Percentiles rank a stretch among this genome's conserved stretches.
Conservation (phyloP, 495 filamentous ascomycete species). For the Neurospora tetraspora region DNA sequence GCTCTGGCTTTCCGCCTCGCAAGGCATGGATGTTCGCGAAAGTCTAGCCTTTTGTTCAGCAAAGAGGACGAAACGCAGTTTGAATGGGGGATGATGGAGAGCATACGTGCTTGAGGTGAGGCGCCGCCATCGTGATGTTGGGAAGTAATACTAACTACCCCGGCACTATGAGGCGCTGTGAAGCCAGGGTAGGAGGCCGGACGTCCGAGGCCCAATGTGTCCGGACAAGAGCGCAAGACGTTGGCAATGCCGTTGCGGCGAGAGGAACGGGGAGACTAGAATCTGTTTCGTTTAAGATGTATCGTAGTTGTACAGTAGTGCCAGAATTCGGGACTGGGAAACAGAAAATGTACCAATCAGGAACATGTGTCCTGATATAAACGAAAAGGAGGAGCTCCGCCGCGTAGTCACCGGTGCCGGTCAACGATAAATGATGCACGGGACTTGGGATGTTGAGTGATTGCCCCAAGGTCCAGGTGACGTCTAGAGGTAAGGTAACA, state of each 20-base stretch:
- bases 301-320: not conserved
- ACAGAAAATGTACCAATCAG: not conserved
- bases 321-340: not conserved
- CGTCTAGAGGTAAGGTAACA: not conserved
- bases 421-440: not conserved
- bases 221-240: not conserved
- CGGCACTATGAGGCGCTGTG: not conserved
- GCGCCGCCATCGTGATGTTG: slow-evolving; percentile 19
- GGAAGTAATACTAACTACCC: not conserved
- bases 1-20: slow-evolving; percentile 28
- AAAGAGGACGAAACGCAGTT: slow-evolving; percentile 5
- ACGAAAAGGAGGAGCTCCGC: not conserved
- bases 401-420: not conserved
- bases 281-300: not conserved
- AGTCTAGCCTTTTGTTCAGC: slow-evolving; percentile 13
- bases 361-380: not conserved
- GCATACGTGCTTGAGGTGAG: slow-evolving; percentile 23
- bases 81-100: not conserved
- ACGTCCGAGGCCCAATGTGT: not conserved
- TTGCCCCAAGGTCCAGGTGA: not conserved
- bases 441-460: not conserved
- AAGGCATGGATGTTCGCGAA: slow-evolving; percentile 35
- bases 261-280: not conserved
- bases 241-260: not conserved
- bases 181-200: not conserved